Evolutionary conservation across 164 flowering plant genomes (phyloP).

Genomic region (grape (Vitis vinifera)): ASM3070453v1 NC_081820.1:24086501-24087000

Average conservation of each 20-base stretch:
- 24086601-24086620: conserved; percentile 19
- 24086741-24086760: conserved; percentile 20
- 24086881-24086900: no score
- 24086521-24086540: conserved; percentile 32
- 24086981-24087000: no score
- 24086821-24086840: conserved; percentile 54
- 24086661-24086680: conserved; percentile 16
- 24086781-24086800: conserved; percentile 39
- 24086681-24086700: conserved; percentile 9
- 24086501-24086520: conserved; percentile 63
- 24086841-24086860: background rate
- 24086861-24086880: no score
- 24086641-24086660: conserved; percentile 29
- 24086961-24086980: no score
- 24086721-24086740: conserved; percentile 22
- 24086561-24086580: conserved; percentile 20
- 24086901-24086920: no score
- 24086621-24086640: conserved; percentile 24
- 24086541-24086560: conserved; percentile 17
- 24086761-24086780: conserved; percentile 28
- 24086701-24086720: conserved; percentile 25
- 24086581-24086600: conserved; percentile 14
- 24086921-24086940: no score
- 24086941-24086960: no score
- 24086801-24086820: conserved; percentile 60